Conservation (phyloP, 805 yeast genomes). For the Saccharomycopsis selenospora region DNA sequence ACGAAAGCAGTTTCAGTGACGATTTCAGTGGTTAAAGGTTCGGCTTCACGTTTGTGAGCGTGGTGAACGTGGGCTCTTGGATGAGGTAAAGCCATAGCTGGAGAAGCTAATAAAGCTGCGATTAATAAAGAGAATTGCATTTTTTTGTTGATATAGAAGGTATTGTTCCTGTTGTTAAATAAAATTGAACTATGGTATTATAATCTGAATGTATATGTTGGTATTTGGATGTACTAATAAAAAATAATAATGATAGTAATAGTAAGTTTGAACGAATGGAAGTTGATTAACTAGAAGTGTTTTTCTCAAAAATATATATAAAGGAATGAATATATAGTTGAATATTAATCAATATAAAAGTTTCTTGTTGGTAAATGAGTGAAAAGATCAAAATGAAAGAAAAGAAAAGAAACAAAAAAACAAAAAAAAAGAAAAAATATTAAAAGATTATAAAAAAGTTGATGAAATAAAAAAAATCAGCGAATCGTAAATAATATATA, state of each 20-base stretch:
- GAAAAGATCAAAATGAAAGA: neutral
- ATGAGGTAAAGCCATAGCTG: constrained; percentile 1
- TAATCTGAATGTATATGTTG: neutral
- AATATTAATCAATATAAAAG: too few species aligned
- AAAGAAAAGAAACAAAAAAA: neutral
- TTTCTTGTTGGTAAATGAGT: neutral
- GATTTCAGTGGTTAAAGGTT: constrained; percentile 37
- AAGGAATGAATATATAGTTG: constrained; percentile 4
- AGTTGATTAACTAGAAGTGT: neutral
- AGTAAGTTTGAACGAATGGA: neutral
- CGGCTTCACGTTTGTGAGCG: constrained; percentile 22
- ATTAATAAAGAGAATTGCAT: constrained; percentile 19
- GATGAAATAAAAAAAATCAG: too few species aligned
- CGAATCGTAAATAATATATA: too few species aligned
- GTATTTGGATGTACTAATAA: neutral
- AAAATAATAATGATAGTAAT: neutral
- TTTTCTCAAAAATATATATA: neutral
- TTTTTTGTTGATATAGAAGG: neutral
- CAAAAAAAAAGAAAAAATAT: neutral
- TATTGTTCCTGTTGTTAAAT: neutral
- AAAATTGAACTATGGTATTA: too few species aligned
- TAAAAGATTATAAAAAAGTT: neutral
- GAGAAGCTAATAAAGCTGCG: constrained; percentile 21
- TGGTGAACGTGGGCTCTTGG: constrained; percentile 17
- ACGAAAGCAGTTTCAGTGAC: constrained; percentile 56